Conservation (phyloP, 768 basidiomycete genomes). For the Pulveroboletus sp. region DNA sequence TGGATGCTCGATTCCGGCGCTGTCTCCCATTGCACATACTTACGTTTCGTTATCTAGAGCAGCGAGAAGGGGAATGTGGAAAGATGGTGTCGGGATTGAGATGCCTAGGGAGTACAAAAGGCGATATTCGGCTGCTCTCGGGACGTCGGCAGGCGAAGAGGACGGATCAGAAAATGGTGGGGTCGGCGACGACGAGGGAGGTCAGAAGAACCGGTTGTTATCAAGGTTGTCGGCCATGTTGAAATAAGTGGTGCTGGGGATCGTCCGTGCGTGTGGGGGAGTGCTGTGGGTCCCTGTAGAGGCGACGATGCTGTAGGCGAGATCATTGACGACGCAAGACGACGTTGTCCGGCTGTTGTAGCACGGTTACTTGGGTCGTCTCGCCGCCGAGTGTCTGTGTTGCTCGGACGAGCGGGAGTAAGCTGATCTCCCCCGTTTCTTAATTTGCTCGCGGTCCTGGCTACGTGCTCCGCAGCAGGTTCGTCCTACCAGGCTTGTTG, state of each 20-base stretch:
- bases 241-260: background rate
- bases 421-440: constrained; percentile 3
- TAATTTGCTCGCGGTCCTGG: constrained; percentile 4
- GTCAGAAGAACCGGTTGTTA: background rate
- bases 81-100: constrained; percentile 47
- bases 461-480: constrained; percentile 11
- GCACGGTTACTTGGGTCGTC: too few species aligned
- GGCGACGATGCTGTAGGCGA: too few species aligned
- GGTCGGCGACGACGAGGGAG: background rate
- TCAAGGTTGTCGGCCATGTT: constrained; percentile 8
- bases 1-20: constrained; percentile 21
- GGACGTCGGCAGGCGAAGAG: background rate
- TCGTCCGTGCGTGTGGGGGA: too few species aligned
- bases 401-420: too few species aligned
- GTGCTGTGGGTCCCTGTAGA: too few species aligned
- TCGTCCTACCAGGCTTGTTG: background rate
- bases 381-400: too few species aligned
- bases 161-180: background rate
- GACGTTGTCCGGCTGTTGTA: too few species aligned
- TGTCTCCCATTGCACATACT: background rate
- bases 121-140: constrained; percentile 39
- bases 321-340: too few species aligned
- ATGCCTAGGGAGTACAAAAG: constrained; percentile 80
- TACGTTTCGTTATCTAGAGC: constrained; percentile 34
- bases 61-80: constrained; percentile 74